These are phyloP conservation scores for Syzygium jambos DNA, from an alignment of 345 rosid genomes.

Conservation along the genomic window DNA sequence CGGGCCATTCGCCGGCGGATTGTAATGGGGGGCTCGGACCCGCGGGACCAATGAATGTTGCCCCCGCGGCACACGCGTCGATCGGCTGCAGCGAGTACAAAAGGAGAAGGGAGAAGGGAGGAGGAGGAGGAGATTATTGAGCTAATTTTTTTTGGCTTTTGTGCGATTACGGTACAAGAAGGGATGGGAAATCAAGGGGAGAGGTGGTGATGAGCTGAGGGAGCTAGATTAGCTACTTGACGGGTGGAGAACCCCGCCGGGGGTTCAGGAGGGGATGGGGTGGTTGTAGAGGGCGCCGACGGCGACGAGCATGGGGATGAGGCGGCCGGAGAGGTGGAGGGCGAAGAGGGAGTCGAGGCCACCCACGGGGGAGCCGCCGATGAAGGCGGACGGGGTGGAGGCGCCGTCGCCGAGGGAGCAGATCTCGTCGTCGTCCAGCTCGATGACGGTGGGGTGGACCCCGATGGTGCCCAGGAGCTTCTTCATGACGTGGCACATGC, in stretches of 20 bases:
- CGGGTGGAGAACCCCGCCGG: neutral
- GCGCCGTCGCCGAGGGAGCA: slow-evolving; percentile 33
- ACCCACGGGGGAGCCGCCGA: slow-evolving; percentile 75
- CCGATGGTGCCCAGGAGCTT: slow-evolving; percentile 69
- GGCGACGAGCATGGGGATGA: slow-evolving; percentile 81
- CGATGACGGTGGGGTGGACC: slow-evolving; percentile 87
- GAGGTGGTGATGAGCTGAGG: neutral
- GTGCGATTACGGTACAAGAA: neutral
- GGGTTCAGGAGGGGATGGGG: neutral
- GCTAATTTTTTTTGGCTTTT: neutral
- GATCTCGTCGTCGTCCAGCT: slow-evolving; percentile 82
- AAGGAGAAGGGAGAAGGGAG: neutral
- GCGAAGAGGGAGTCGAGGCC: slow-evolving; percentile 90
- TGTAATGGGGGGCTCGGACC: neutral
- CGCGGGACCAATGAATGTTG: neutral
- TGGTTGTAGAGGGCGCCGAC: slow-evolving; percentile 53
- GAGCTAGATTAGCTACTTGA: neutral
- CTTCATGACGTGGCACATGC: slow-evolving; percentile 97
- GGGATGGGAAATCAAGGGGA: neutral
- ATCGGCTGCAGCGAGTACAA: neutral
- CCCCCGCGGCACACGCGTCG: neutral
- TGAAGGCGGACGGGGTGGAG: slow-evolving; percentile 56
- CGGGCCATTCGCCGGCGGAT: too few species aligned
- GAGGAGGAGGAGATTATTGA: neutral
- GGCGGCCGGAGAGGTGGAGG: slow-evolving; percentile 80